A percentile compares a stretch with the other conserved stretches of the same genome.
Evolutionary conservation across 495 filamentous ascomycete species (phyloP).

Genomic region (Letharia lupina): DNA sequence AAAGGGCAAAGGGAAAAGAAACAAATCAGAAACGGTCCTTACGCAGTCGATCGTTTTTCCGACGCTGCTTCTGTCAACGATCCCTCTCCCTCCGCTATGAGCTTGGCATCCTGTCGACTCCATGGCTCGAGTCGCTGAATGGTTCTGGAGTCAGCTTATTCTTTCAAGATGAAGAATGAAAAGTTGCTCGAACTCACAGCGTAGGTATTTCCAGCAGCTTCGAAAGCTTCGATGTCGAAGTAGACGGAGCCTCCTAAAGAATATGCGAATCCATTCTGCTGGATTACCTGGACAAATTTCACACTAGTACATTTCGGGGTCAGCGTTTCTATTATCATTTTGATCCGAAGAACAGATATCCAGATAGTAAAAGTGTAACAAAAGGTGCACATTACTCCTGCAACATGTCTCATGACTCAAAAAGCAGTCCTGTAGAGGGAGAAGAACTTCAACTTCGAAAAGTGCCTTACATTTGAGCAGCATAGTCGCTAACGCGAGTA

Average conservation of each 20-base stretch:
- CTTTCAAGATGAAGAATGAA: background rate
- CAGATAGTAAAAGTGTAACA: background rate
- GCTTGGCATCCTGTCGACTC: conserved; percentile 70
- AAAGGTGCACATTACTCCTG: background rate
- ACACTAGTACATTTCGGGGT: conserved; percentile 43
- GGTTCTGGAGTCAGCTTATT: background rate
- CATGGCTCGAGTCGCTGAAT: conserved; percentile 64
- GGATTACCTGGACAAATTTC: conserved; percentile 63
- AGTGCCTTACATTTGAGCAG: conserved; percentile 41
- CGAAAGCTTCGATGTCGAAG: conserved; percentile 85
- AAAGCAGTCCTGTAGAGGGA: background rate
- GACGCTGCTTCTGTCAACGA: conserved; percentile 58
- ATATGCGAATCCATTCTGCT: conserved; percentile 83
- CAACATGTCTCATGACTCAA: background rate
- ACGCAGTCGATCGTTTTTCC: conserved; percentile 58
- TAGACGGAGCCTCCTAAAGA: conserved; percentile 81
- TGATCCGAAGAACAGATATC: too few species aligned
- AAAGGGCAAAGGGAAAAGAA: background rate
- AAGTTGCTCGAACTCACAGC: conserved; percentile 32
- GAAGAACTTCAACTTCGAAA: background rate
- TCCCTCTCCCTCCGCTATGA: conserved; percentile 87
- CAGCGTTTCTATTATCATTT: background rate
- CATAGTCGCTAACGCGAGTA: conserved; percentile 85
- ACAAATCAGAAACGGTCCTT: background rate
- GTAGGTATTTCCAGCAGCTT: conserved; percentile 73